A percentile compares a stretch with the other conserved stretches of the same genome.
Evolutionary conservation across 495 filamentous ascomycete genomes (phyloP).

Genomic region (Usnea hakonensis): DNA sequence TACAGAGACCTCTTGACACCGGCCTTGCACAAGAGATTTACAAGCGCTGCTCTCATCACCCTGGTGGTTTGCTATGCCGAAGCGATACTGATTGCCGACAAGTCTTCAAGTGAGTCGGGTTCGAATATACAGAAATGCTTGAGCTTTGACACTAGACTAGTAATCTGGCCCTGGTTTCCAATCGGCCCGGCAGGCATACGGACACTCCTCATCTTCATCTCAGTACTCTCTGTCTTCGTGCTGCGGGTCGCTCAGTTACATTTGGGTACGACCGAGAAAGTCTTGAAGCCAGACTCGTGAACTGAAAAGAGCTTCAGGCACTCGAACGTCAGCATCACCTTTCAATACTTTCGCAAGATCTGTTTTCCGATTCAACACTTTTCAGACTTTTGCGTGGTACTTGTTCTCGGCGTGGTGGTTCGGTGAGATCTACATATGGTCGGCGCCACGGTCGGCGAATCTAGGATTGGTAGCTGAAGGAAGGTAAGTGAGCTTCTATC

Average conservation of each 20-base stretch:
- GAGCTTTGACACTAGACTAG: slow-evolving; percentile 35
- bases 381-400: slow-evolving; percentile 65
- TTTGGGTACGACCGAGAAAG: slow-evolving; percentile 31
- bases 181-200: slow-evolving; percentile 67
- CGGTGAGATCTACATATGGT: slow-evolving; percentile 75
- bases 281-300: neutral
- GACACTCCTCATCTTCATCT: slow-evolving; percentile 62
- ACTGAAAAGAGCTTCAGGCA: slow-evolving; percentile 19
- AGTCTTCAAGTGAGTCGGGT: slow-evolving; percentile 54
- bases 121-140: slow-evolving; percentile 5
- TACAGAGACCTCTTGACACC: slow-evolving; percentile 92
- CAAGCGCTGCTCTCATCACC: slow-evolving; percentile 57
- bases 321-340: slow-evolving; percentile 59
- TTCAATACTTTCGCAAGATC: slow-evolving; percentile 52
- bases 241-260: slow-evolving; percentile 84
- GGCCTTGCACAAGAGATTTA: slow-evolving; percentile 78
- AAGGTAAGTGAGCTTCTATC: slow-evolving; percentile 33
- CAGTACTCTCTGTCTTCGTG: slow-evolving; percentile 59
- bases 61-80: slow-evolving; percentile 67
- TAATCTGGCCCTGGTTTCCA: slow-evolving; percentile 81
- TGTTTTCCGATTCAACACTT: slow-evolving; percentile 48
- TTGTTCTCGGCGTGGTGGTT: slow-evolving; percentile 74
- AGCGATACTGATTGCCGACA: slow-evolving; percentile 60
- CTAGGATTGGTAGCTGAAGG: slow-evolving; percentile 64
- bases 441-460: slow-evolving; percentile 52